These are phyloP conservation scores for Chlorella ohadii DNA, from an alignment of 139 green algal species.

Conservation along the genomic window DNA sequence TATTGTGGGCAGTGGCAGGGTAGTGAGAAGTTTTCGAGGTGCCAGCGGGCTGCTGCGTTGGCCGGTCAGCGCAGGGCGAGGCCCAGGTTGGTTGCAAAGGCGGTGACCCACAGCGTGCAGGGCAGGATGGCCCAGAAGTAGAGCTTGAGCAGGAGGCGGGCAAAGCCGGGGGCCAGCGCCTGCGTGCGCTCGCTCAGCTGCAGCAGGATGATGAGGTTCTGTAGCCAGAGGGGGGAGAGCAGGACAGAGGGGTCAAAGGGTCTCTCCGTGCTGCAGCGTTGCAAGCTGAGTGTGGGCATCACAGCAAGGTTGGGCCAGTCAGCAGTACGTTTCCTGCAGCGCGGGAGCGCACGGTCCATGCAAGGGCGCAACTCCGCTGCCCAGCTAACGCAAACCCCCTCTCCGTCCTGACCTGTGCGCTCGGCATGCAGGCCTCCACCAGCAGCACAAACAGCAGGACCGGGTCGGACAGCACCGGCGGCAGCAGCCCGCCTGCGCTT, in stretches of 20 bases:
- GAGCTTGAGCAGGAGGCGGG: slow-evolving; percentile 54
- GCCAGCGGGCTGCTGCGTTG: not conserved
- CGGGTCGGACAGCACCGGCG: slow-evolving; percentile 38
- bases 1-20: too few relatives aligned
- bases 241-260: slow-evolving; percentile 81
- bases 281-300: slow-evolving; percentile 17
- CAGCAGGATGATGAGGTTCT: slow-evolving; percentile 67
- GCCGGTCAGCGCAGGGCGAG: slow-evolving; percentile 31
- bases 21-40: not conserved
- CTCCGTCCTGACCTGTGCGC: slow-evolving; percentile 49
- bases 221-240: slow-evolving; percentile 58
- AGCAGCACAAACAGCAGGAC: slow-evolving; percentile 59
- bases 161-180: slow-evolving; percentile 39
- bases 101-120: slow-evolving; percentile 65
- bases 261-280: too few relatives aligned
- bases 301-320: too few relatives aligned
- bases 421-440: slow-evolving; percentile 66
- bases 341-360: too few relatives aligned
- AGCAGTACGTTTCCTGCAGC: too few relatives aligned
- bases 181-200: slow-evolving; percentile 47
- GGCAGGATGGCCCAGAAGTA: slow-evolving; percentile 47
- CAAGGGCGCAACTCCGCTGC: too few relatives aligned
- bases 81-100: slow-evolving; percentile 52
- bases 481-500: slow-evolving; percentile 29
- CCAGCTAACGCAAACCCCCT: too few relatives aligned